Evolutionary conservation across 768 basidiomycete genomes (phyloP).

Genomic region (Inosperma sp.): DNA sequence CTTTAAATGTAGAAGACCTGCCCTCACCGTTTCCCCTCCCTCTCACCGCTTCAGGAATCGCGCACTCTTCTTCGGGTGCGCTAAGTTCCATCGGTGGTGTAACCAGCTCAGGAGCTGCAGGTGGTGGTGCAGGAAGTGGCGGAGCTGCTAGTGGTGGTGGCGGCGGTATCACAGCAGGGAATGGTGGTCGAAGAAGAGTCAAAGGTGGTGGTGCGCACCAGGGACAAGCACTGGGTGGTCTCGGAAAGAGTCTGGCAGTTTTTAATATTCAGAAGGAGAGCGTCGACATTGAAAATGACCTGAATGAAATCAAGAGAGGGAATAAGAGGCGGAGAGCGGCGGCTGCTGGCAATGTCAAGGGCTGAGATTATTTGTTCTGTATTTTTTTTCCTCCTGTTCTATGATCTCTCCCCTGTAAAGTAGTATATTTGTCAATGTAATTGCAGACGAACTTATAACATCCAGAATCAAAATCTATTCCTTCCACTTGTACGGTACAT

Average conservation of each 20-base stretch:
- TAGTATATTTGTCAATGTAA: too few species aligned
- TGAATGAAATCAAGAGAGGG: constrained; percentile 73
- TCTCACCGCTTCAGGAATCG: constrained; percentile 25
- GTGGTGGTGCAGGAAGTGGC: constrained; percentile 20
- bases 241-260: constrained; percentile 67
- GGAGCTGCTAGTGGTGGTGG: constrained; percentile 26
- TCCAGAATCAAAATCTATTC: too few species aligned
- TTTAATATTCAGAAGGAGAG: constrained; percentile 56
- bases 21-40: constrained; percentile 78
- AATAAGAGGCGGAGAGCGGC: constrained; percentile 55
- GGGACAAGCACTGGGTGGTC: constrained; percentile 56
- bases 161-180: constrained; percentile 31
- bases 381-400: too few species aligned
- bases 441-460: too few species aligned
- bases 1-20: constrained; percentile 80
- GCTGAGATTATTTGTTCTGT: not conserved
- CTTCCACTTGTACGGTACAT: too few species aligned
- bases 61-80: constrained; percentile 5
- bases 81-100: constrained; percentile 1
- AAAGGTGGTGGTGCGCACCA: constrained; percentile 55
- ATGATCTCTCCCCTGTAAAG: too few species aligned
- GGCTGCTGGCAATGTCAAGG: constrained; percentile 6
- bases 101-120: constrained; percentile 15
- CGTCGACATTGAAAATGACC: constrained; percentile 65
- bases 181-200: constrained; percentile 39